Conservation (phyloP, 176 grass and related monocot species). For the Dendrocalamus sinicus region DNA sequence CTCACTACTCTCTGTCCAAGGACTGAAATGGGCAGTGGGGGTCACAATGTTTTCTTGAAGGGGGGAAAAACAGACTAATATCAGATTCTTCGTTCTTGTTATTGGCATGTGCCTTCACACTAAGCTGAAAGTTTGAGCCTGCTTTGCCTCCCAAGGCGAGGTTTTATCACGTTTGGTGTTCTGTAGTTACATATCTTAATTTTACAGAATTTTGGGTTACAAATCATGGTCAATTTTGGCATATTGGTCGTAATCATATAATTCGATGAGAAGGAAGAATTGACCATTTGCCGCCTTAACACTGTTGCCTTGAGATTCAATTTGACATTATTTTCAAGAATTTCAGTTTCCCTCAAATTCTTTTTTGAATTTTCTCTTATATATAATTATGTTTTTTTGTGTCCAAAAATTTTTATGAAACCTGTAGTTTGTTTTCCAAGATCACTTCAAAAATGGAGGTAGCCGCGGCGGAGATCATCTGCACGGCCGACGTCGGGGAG, state of each 20-base stretch:
- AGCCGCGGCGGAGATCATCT: too few relatives aligned
- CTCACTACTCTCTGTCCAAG: too few relatives aligned
- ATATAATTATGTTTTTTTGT: not conserved
- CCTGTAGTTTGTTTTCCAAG: constrained; percentile 22
- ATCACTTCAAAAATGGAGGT: constrained; percentile 23
- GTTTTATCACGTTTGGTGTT: not conserved
- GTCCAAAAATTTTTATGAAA: constrained; percentile 24
- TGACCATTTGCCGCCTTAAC: too few relatives aligned
- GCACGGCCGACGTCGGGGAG: too few relatives aligned
- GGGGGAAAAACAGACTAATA: constrained; percentile 34
- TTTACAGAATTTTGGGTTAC: constrained; percentile 18
- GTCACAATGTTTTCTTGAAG: constrained; percentile 47
- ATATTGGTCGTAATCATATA: constrained; percentile 8
- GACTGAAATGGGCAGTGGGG: too few relatives aligned
- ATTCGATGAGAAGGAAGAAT: too few relatives aligned
- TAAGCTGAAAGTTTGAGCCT: constrained; percentile 31
- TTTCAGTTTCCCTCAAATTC: too few relatives aligned
- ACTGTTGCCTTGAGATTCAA: too few relatives aligned
- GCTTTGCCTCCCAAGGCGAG: constrained; percentile 32
- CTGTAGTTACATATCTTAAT: constrained; percentile 2
- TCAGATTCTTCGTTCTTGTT: constrained; percentile 43
- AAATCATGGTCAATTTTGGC: not conserved
- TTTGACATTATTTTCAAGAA: too few relatives aligned
- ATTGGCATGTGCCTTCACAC: constrained; percentile 33
- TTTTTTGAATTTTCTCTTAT: too few relatives aligned